Conservation (phyloP, 2,329 filamentous ascomycete genomes). For the Scytalidium sp. region DNA sequence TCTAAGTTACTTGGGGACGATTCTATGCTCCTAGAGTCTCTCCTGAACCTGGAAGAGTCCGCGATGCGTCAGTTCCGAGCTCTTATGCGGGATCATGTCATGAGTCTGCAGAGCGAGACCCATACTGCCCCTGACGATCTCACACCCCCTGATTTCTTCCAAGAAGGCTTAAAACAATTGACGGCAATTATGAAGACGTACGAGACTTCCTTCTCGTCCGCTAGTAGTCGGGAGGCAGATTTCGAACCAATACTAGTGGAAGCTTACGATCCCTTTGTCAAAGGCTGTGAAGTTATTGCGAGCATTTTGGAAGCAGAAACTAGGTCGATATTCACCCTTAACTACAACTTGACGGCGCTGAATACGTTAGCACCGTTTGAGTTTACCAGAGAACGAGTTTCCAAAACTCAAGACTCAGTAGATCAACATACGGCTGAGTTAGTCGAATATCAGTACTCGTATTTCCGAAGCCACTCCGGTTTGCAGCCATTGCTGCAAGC, state of each 20-base stretch:
- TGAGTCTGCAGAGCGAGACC: slow-evolving; percentile 69
- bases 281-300: slow-evolving; percentile 69
- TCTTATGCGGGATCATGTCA: slow-evolving; percentile 76
- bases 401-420: slow-evolving; percentile 55
- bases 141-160: slow-evolving; percentile 74
- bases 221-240: slow-evolving; percentile 57
- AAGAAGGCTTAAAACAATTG: slow-evolving; percentile 76
- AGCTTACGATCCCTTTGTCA: slow-evolving; percentile 82
- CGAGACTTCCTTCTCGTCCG: slow-evolving; percentile 70
- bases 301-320: slow-evolving; percentile 56
- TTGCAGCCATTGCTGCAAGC: slow-evolving; percentile 61
- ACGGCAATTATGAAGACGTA: slow-evolving; percentile 80
- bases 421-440: slow-evolving; percentile 55
- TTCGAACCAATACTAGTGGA: slow-evolving; percentile 76
- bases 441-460: slow-evolving; percentile 65
- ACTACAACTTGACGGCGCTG: slow-evolving; percentile 62
- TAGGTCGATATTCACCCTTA: slow-evolving; percentile 68
- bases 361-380: slow-evolving; percentile 54
- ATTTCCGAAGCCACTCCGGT: slow-evolving; percentile 73
- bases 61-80: slow-evolving; percentile 80
- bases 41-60: slow-evolving; percentile 68
- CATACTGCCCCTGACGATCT: slow-evolving; percentile 70
- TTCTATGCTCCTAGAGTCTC: slow-evolving; percentile 66
- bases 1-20: slow-evolving; percentile 69
- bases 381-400: slow-evolving; percentile 58